Percentiles rank a stretch among this genome's conserved stretches.
Conservation (phyloP, 2,329 filamentous ascomycete genomes). For the Malbranchea cinnamomea region DNA sequence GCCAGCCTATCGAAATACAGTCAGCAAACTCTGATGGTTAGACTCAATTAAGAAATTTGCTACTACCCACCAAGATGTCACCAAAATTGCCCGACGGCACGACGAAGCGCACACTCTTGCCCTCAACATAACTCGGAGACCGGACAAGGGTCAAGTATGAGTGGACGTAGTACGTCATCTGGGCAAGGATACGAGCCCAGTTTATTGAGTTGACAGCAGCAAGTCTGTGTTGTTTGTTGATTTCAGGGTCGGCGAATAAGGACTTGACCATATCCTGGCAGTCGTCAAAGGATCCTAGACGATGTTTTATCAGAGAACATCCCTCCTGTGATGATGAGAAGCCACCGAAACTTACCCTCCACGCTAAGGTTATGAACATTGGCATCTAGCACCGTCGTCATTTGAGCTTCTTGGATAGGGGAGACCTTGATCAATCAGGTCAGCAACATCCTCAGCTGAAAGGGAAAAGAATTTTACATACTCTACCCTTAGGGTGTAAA, state of each 20-base stretch:
- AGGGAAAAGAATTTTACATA: conserved; percentile 1
- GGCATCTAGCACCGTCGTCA: conserved; percentile 80
- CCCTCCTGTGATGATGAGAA: not conserved
- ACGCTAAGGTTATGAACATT: conserved; percentile 91
- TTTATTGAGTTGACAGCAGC: conserved; percentile 96
- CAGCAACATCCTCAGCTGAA: not conserved
- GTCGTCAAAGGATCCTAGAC: conserved; percentile 67
- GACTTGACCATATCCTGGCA: conserved; percentile 96
- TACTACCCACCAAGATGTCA: conserved; percentile 56
- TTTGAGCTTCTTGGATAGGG: conserved; percentile 88
- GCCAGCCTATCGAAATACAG: conserved; percentile 32
- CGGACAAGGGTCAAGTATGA: conserved; percentile 71
- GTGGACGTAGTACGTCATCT: conserved; percentile 95
- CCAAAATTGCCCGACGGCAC: conserved; percentile 96
- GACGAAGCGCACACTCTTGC: conserved; percentile 54
- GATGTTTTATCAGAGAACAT: not conserved
- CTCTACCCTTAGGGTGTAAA: conserved; percentile 72
- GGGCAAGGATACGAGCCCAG: conserved; percentile 84
- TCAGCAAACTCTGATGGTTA: too few species aligned
- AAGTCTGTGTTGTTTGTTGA: conserved; percentile 69
- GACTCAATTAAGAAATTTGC: too few species aligned
- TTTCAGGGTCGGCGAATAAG: conserved; percentile 71
- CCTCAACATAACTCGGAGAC: conserved; percentile 45
- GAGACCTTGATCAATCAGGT: conserved; percentile 40
- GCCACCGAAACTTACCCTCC: conserved; percentile 31